A percentile compares a stretch with the other conserved stretches of the same genome.
Conservation (phyloP, 768 basidiomycete species). For the Boletellus sp. region DNA sequence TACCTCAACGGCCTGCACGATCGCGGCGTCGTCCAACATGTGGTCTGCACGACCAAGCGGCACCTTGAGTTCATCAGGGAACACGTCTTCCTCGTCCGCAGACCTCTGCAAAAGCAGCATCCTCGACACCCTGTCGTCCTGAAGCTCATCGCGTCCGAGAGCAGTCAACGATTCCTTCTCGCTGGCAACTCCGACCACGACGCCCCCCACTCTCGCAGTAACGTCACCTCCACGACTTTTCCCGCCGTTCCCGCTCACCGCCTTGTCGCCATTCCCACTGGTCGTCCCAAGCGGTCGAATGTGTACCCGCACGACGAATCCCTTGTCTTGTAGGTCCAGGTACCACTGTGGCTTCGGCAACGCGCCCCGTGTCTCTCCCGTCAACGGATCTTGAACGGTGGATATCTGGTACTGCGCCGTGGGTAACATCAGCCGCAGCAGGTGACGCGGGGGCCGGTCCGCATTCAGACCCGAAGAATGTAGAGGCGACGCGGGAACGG, state of each 20-base stretch:
- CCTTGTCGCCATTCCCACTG: slow-evolving; percentile 2
- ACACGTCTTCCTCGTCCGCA: slow-evolving; percentile 50
- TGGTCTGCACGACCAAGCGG: slow-evolving; percentile 61
- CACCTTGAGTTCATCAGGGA: slow-evolving; percentile 57
- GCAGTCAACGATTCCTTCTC: slow-evolving; percentile 76
- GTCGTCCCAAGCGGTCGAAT: slow-evolving; percentile 47
- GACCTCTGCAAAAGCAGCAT: slow-evolving; percentile 65
- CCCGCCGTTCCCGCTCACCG: neutral
- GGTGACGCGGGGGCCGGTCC: slow-evolving; percentile 58
- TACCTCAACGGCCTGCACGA: slow-evolving; percentile 7
- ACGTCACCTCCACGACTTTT: slow-evolving; percentile 12
- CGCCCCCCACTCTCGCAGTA: slow-evolving; percentile 36
- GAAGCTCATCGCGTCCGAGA: slow-evolving; percentile 71
- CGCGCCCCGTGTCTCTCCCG: slow-evolving; percentile 58
- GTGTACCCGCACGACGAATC: slow-evolving; percentile 54
- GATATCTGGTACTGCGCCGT: slow-evolving; percentile 78
- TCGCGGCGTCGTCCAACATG: slow-evolving; percentile 44
- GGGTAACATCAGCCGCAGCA: slow-evolving; percentile 74
- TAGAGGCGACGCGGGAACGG: slow-evolving; percentile 77
- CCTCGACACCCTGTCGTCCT: slow-evolving; percentile 64
- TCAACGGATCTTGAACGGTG: slow-evolving; percentile 78
- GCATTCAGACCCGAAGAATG: slow-evolving; percentile 66
- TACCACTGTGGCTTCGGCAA: slow-evolving; percentile 74
- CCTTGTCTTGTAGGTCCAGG: slow-evolving; percentile 55
- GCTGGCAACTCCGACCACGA: slow-evolving; percentile 44